Percentiles rank a stretch among this genome's conserved stretches.
phyloP scores from a whole-genome alignment of 306 rosid species.

The Mucuna pruriens region DNA sequence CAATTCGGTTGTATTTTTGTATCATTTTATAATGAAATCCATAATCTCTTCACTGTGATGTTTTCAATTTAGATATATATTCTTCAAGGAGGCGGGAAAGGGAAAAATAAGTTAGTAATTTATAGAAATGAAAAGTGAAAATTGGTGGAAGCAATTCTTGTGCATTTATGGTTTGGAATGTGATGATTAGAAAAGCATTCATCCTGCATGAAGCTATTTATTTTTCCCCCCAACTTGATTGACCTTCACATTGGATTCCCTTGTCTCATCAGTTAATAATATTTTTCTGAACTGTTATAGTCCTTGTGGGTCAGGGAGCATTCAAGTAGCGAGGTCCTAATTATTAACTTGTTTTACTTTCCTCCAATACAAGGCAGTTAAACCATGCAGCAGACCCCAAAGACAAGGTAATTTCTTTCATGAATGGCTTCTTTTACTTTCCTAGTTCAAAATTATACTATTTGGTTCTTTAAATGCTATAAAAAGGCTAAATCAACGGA shows the following conservation, averaged over 20 bases:
- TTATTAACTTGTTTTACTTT: constrained; percentile 43
- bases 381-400: constrained; percentile 89
- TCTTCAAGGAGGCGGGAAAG: not conserved
- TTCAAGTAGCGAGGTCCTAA: constrained; percentile 57
- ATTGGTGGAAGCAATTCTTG: constrained; percentile 9
- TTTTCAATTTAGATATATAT: constrained; percentile 11
- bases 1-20: not conserved
- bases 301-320: constrained; percentile 72
- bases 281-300: constrained; percentile 52
- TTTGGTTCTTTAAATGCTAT: not conserved
- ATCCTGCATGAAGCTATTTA: constrained; percentile 67
- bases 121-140: constrained; percentile 22
- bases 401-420: constrained; percentile 82
- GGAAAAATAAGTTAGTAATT: not conserved
- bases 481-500: not conserved
- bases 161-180: constrained; percentile 49
- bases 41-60: not conserved
- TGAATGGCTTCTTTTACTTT: constrained; percentile 31
- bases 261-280: constrained; percentile 48
- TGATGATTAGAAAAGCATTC: constrained; percentile 57
- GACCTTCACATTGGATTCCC: constrained; percentile 68
- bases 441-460: constrained; percentile 5
- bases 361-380: constrained; percentile 35
- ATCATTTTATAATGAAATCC: not conserved
- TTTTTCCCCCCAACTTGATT: constrained; percentile 40